Conservation (phyloP, 139 green algal species). For the Eudorina sp. region DNA sequence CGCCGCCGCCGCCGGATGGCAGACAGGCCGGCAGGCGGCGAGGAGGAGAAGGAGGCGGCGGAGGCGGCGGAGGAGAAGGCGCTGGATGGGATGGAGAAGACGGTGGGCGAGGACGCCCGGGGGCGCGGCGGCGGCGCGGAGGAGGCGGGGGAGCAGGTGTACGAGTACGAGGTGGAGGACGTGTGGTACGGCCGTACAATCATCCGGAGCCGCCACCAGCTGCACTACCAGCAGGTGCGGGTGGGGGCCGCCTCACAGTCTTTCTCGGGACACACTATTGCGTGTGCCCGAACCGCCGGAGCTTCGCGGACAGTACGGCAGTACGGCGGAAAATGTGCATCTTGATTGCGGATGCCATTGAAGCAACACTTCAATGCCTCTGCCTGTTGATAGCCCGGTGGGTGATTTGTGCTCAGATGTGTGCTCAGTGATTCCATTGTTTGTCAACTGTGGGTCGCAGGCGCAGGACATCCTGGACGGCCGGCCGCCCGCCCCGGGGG, state of each 20-base stretch:
- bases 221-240: conserved; percentile 76
- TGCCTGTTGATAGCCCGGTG: no score
- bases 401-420: background rate
- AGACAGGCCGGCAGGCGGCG: background rate
- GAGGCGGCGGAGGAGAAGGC: background rate
- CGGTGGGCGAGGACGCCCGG: no score
- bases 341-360: no score
- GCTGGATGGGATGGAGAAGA: no score
- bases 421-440: no score
- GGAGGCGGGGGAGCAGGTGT: background rate
- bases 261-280: no score
- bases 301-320: no score
- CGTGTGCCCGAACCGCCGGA: no score
- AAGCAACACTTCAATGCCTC: no score
- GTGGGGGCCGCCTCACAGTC: background rate
- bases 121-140: background rate
- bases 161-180: conserved; percentile 51
- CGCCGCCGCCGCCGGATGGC: background rate
- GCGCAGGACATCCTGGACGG: conserved; percentile 73
- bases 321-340: no score
- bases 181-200: conserved; percentile 78
- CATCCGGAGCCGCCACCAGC: conserved; percentile 76
- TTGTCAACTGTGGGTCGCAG: no score
- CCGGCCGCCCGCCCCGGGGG: conserved; percentile 16
- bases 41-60: background rate